phyloP scores from a whole-genome alignment of 768 basidiomycete species.

The Boletellus ananiceps region DNA sequence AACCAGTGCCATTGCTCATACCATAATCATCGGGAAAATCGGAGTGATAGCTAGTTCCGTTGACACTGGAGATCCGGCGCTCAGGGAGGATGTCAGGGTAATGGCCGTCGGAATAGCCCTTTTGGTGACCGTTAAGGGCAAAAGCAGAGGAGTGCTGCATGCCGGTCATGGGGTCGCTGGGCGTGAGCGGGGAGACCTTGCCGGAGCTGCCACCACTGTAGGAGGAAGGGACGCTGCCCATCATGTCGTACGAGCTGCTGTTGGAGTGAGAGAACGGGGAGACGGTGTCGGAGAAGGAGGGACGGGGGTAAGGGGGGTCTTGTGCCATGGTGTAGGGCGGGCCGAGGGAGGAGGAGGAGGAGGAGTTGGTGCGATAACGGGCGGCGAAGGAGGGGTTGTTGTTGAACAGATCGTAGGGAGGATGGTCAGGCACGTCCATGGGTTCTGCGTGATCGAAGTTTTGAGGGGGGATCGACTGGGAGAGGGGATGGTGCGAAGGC shows the following conservation, averaged over 20 bases:
- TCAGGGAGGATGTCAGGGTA: conserved; percentile 61
- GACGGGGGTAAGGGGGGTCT: conserved; percentile 56
- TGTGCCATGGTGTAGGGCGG: conserved; percentile 49
- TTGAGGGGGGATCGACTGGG: conserved; percentile 34
- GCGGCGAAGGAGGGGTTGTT: conserved; percentile 49
- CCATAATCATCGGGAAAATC: conserved; percentile 66
- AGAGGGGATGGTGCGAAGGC: conserved; percentile 35
- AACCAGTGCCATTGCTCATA: conserved; percentile 43
- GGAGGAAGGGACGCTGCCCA: conserved; percentile 57
- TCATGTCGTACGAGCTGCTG: conserved; percentile 59
- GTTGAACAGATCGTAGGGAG: conserved; percentile 62
- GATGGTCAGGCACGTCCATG: conserved; percentile 54
- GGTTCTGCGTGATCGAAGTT: conserved; percentile 50
- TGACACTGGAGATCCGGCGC: conserved; percentile 49
- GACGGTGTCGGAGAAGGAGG: conserved; percentile 56
- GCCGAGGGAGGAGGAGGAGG: conserved; percentile 66
- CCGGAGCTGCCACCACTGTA: conserved; percentile 52
- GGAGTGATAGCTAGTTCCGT: conserved; percentile 43
- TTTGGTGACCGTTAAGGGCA: conserved; percentile 38
- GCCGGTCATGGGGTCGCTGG: conserved; percentile 55
- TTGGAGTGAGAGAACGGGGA: conserved; percentile 52
- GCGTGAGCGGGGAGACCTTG: conserved; percentile 73
- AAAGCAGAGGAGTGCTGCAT: conserved; percentile 55
- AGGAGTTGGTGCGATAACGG: conserved; percentile 69
- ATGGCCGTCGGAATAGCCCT: conserved; percentile 53